phyloP scores from a whole-genome alignment of 179 eudicot genomes.

The Beta macrorhiza region DNA sequence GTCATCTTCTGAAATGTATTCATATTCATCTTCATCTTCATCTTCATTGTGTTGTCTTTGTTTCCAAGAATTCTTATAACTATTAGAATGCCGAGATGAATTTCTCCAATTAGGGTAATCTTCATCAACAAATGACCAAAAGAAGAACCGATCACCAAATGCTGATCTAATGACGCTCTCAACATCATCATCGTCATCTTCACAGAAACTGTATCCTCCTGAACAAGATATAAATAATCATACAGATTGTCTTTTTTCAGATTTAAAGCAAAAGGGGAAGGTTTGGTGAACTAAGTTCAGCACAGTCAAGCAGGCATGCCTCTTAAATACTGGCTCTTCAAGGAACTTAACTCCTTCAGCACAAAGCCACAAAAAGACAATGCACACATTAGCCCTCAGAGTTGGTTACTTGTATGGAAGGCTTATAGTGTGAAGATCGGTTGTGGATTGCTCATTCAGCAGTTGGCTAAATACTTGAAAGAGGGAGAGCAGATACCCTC shows the following conservation, averaged over 20 bases:
- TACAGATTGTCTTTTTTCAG: not conserved
- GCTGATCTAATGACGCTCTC: slow-evolving; percentile 60
- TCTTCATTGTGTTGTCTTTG: slow-evolving; percentile 44
- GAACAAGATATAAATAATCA: slow-evolving; percentile 24
- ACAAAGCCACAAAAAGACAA: not conserved
- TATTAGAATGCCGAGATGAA: slow-evolving; percentile 51
- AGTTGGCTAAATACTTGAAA: not conserved
- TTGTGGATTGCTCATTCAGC: not conserved
- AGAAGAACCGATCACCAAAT: slow-evolving; percentile 51
- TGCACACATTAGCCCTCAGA: not conserved
- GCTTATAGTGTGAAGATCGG: not conserved
- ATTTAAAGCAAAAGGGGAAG: not conserved
- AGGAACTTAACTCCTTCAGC: not conserved
- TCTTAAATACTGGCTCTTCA: not conserved
- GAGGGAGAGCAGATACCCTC: not conserved
- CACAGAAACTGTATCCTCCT: slow-evolving; percentile 67
- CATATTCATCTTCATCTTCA: slow-evolving; percentile 39
- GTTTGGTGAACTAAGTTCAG: not conserved
- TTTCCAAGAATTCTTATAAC: slow-evolving; percentile 44
- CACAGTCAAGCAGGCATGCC: not conserved
- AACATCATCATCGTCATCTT: slow-evolving; percentile 47
- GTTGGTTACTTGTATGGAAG: not conserved
- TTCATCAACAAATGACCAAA: slow-evolving; percentile 70
- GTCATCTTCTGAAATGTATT: slow-evolving; percentile 47
- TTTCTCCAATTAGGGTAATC: slow-evolving; percentile 45